Evolutionary conservation across 1,139 yeast species (phyloP).

Genomic region (Suhomyces bribrorum): DNA sequence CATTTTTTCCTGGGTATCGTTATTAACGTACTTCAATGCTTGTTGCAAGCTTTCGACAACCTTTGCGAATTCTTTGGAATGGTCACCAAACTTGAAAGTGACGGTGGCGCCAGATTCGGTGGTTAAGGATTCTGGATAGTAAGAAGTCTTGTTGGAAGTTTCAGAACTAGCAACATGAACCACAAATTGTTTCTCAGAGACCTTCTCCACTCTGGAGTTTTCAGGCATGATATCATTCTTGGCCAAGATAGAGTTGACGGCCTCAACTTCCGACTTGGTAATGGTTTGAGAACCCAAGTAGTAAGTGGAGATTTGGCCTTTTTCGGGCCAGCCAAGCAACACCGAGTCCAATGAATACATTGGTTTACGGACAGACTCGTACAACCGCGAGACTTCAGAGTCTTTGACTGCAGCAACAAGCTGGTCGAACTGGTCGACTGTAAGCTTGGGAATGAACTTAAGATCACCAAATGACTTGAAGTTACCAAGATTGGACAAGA

Average conservation of each 20-base stretch:
- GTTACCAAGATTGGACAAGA: constrained; percentile 79
- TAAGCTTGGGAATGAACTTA: constrained; percentile 72
- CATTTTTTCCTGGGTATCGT: constrained; percentile 69
- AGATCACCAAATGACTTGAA: constrained; percentile 88
- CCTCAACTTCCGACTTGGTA: constrained; percentile 62
- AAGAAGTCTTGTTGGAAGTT: constrained; percentile 42
- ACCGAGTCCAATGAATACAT: constrained; percentile 53
- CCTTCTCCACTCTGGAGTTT: constrained; percentile 71
- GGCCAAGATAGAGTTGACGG: constrained; percentile 65
- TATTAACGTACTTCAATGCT: constrained; percentile 68
- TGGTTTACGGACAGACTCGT: constrained; percentile 44
- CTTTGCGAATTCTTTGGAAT: constrained; percentile 57
- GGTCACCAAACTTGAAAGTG: constrained; percentile 75
- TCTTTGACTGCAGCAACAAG: constrained; percentile 46
- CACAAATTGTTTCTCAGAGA: constrained; percentile 42
- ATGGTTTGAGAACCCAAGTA: constrained; percentile 50
- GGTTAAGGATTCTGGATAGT: constrained; percentile 36
- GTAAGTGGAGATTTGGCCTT: constrained; percentile 74
- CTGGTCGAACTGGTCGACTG: constrained; percentile 47
- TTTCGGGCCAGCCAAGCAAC: constrained; percentile 75
- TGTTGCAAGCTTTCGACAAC: constrained; percentile 57
- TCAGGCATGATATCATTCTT: constrained; percentile 72
- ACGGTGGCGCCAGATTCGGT: constrained; percentile 37
- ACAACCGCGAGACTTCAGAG: constrained; percentile 38
- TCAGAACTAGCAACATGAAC: constrained; percentile 65